Conservation (phyloP, 2,329 filamentous ascomycete species). For the Basipetospora chlamydospora region DNA sequence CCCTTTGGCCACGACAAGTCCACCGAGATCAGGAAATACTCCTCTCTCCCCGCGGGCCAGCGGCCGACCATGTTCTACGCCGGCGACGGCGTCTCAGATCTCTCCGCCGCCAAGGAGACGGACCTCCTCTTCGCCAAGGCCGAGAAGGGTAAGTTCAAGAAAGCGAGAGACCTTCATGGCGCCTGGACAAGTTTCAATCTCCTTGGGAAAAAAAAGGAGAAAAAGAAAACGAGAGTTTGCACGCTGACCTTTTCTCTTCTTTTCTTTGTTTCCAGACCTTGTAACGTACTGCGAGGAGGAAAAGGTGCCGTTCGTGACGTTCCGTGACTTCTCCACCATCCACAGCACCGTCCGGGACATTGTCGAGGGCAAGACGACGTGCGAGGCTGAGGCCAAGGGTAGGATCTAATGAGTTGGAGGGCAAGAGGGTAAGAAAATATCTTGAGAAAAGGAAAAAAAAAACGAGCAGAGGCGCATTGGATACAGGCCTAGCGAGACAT, state of each 20-base stretch:
- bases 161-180: too few relatives aligned
- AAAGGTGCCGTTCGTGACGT: conserved; percentile 75
- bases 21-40: conserved; percentile 77
- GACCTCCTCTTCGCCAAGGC: conserved; percentile 89
- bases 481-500: too few relatives aligned
- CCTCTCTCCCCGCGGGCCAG: conserved; percentile 46
- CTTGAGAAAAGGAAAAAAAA: background rate
- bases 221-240: background rate
- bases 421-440: too few relatives aligned
- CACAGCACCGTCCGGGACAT: conserved; percentile 64
- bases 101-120: conserved; percentile 84
- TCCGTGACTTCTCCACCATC: conserved; percentile 73
- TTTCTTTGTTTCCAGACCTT: conserved; percentile 47
- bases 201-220: too few relatives aligned
- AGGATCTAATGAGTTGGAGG: too few relatives aligned
- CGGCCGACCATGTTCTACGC: conserved; percentile 86
- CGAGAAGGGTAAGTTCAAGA: conserved; percentile 50
- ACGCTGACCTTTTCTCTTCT: too few relatives aligned
- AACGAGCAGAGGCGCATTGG: background rate
- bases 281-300: conserved; percentile 76
- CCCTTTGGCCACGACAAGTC: conserved; percentile 96
- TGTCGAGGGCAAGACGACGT: conserved; percentile 53
- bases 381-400: conserved; percentile 30
- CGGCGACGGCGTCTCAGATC: conserved; percentile 83
- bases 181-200: too few relatives aligned